phyloP scores from a whole-genome alignment of 306 rosid genomes.

The Dryas drummondii region DNA sequence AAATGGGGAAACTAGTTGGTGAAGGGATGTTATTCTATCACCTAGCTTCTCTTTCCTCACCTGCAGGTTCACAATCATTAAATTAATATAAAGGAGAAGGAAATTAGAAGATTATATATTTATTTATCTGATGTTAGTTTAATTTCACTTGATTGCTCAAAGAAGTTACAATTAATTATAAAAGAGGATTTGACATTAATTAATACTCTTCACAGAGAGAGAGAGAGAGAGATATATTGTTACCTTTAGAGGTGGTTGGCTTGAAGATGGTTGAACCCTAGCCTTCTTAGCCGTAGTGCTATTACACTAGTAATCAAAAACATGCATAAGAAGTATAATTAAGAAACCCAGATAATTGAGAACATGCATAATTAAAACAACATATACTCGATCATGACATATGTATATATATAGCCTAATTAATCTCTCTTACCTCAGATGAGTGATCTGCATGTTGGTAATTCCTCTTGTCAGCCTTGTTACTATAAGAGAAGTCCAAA shows the following conservation, averaged over 20 bases:
- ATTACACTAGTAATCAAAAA: constrained; percentile 40
- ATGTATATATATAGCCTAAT: too few species aligned
- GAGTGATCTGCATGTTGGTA: constrained; percentile 39
- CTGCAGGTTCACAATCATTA: constrained; percentile 37
- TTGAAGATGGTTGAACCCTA: constrained; percentile 66
- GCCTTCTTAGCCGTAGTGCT: constrained; percentile 68
- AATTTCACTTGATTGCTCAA: background rate
- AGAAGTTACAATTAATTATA: background rate
- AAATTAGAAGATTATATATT: background rate
- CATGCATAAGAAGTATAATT: background rate
- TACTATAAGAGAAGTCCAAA: constrained; percentile 56
- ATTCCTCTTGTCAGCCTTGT: constrained; percentile 38
- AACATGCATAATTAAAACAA: background rate
- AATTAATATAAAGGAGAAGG: background rate
- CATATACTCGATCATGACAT: too few species aligned
- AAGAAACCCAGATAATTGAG: background rate
- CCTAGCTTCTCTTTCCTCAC: constrained; percentile 93
- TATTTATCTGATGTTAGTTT: background rate
- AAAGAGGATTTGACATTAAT: background rate
- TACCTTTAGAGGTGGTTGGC: constrained; percentile 78
- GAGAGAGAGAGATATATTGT: background rate
- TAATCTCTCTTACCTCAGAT: constrained; percentile 48
- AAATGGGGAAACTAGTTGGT: constrained; percentile 87
- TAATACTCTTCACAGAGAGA: background rate
- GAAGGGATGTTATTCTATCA: constrained; percentile 84